These are phyloP conservation scores for Picochlorum sp. DNA, from an alignment of 139 green algal species.

Conservation along the genomic window DNA sequence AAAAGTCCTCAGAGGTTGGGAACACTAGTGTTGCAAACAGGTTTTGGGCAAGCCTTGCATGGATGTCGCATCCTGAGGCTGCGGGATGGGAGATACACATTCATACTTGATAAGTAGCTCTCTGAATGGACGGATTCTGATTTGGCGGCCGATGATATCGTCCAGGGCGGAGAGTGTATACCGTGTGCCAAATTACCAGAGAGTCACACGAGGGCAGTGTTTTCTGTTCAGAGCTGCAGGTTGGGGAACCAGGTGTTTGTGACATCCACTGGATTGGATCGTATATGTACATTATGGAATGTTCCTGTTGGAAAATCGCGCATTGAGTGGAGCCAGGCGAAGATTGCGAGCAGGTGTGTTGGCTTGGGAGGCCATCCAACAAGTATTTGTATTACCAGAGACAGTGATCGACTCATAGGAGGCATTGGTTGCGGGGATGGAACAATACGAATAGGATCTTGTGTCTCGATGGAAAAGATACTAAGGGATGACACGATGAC, in stretches of 20 bases:
- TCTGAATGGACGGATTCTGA: neutral
- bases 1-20: neutral
- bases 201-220: conserved; percentile 4
- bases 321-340: neutral
- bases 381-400: neutral
- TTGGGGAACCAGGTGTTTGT: neutral
- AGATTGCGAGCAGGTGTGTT: neutral
- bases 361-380: neutral
- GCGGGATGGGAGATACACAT: neutral
- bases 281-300: neutral
- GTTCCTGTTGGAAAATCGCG: too few relatives aligned
- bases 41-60: conserved; percentile 4
- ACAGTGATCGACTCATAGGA: neutral
- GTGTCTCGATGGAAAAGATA: neutral
- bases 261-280: neutral
- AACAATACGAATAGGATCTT: conserved; percentile 11
- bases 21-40: neutral
- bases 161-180: neutral
- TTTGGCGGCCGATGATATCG: neutral
- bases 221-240: conserved; percentile 4
- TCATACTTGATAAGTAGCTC: neutral
- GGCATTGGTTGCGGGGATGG: conserved; percentile 26
- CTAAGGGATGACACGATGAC: neutral
- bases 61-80: neutral
- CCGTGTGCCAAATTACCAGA: neutral